These are phyloP conservation scores for Chlorella sp. DNA, from an alignment of 139 green algal species.

Conservation along the genomic window DNA sequence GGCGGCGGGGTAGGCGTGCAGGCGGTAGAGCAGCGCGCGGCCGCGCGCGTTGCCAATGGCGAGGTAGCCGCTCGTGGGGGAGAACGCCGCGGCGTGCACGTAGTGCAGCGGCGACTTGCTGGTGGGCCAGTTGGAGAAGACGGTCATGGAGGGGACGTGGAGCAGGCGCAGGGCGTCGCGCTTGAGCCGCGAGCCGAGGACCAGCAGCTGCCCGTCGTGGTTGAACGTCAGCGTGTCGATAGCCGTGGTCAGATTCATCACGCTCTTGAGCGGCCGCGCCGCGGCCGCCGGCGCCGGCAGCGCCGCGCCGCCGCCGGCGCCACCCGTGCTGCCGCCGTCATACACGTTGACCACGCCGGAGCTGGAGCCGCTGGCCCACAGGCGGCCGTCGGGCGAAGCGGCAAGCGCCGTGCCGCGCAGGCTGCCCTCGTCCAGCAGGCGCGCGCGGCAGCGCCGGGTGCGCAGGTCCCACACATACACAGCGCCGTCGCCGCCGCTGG, in stretches of 20 bases:
- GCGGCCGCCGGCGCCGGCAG: slow-evolving; percentile 2
- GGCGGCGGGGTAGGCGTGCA: slow-evolving; percentile 80
- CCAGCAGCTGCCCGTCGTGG: slow-evolving; percentile 79
- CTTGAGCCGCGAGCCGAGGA: slow-evolving; percentile 81
- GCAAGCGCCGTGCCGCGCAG: slow-evolving; percentile 60
- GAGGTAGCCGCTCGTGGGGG: slow-evolving; percentile 81
- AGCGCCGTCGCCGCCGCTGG: slow-evolving; percentile 76
- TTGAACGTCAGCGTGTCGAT: slow-evolving; percentile 87
- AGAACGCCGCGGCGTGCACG: slow-evolving; percentile 87
- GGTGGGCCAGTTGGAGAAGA: slow-evolving; percentile 95
- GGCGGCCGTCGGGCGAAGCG: slow-evolving; percentile 54
- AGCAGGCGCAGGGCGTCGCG: slow-evolving; percentile 87
- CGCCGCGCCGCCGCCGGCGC: not conserved
- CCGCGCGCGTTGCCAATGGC: slow-evolving; percentile 90
- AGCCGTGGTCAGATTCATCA: slow-evolving; percentile 89
- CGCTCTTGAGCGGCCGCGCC: slow-evolving; percentile 46
- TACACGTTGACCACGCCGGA: slow-evolving; percentile 83
- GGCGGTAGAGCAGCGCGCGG: slow-evolving; percentile 84
- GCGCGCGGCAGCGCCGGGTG: slow-evolving; percentile 75
- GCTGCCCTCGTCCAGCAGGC: slow-evolving; percentile 74
- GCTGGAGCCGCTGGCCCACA: slow-evolving; percentile 67
- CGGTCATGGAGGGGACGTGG: slow-evolving; percentile 80
- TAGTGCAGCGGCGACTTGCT: slow-evolving; percentile 81
- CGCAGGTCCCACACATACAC: slow-evolving; percentile 94
- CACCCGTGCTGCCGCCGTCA: not conserved